Conservation (phyloP, 768 basidiomycete genomes). For the Rhodotorula taiwanensis region DNA sequence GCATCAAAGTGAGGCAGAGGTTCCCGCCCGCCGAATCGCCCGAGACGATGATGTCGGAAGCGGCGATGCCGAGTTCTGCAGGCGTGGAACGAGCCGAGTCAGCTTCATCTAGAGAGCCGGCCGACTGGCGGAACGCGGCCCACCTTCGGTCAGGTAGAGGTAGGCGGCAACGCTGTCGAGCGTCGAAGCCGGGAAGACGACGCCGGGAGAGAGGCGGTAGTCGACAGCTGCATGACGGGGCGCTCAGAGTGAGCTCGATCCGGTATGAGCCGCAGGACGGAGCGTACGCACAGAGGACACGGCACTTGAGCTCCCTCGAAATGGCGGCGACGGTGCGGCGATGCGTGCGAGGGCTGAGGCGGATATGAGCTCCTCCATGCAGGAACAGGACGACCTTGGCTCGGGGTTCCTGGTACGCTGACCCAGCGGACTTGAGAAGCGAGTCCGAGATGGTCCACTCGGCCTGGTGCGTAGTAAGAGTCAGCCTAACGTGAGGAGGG, state of each 20-base stretch:
- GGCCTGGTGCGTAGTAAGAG: slow-evolving; percentile 49
- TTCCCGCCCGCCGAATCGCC: slow-evolving; percentile 94
- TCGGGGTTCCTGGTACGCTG: slow-evolving; percentile 43
- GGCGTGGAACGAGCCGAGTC: no score
- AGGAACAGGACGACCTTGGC: slow-evolving; percentile 75
- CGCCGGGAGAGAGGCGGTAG: slow-evolving; percentile 91
- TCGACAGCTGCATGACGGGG: slow-evolving; percentile 57
- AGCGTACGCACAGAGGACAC: slow-evolving; percentile 55
- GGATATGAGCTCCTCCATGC: slow-evolving; percentile 89
- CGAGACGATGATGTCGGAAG: slow-evolving; percentile 67
- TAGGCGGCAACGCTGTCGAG: slow-evolving; percentile 80
- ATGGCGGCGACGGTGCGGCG: slow-evolving; percentile 79
- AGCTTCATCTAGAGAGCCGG: background rate
- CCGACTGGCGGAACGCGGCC: slow-evolving; percentile 56
- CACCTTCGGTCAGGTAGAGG: slow-evolving; percentile 72
- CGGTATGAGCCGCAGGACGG: background rate
- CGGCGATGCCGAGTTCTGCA: slow-evolving; percentile 20
- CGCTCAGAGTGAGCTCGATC: background rate
- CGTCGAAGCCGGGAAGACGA: slow-evolving; percentile 77
- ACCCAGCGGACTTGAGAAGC: background rate
- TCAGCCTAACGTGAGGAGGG: background rate
- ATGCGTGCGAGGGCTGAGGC: slow-evolving; percentile 79
- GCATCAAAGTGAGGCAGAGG: slow-evolving; percentile 67
- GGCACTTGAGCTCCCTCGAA: slow-evolving; percentile 72
- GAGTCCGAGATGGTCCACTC: slow-evolving; percentile 47